Conservation (phyloP, 495 filamentous ascomycete species). For the Lasiosphaeris hirsuta region DNA sequence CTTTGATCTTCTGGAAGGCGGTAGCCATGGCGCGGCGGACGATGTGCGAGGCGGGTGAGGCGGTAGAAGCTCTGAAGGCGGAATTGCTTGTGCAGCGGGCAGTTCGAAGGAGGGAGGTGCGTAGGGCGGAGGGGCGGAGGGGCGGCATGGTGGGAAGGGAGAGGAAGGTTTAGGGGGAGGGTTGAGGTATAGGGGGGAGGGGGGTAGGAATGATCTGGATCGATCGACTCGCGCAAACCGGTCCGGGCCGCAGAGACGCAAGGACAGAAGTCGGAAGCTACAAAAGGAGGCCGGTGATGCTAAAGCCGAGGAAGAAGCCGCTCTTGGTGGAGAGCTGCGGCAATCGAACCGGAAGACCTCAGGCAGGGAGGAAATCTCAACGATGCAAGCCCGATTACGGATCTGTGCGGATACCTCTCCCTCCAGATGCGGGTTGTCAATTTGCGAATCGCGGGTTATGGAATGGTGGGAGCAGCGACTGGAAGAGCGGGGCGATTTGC, state of each 20-base stretch:
- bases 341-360: slow-evolving; percentile 12
- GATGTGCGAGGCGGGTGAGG: slow-evolving; percentile 25
- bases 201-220: slow-evolving; percentile 11
- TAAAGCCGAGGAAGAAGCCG: slow-evolving; percentile 25
- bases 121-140: slow-evolving; percentile 27
- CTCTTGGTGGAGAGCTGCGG: slow-evolving; percentile 21
- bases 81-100: slow-evolving; percentile 17
- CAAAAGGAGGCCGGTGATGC: slow-evolving; percentile 19
- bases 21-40: slow-evolving; percentile 40
- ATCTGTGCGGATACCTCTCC: not conserved
- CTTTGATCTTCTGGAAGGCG: slow-evolving; percentile 74
- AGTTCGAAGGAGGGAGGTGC: slow-evolving; percentile 27
- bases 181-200: slow-evolving; percentile 13
- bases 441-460: too few species aligned
- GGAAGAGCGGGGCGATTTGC: too few species aligned
- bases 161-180: slow-evolving; percentile 12
- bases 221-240: slow-evolving; percentile 17
- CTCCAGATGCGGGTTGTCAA: too few species aligned
- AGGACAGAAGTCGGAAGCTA: slow-evolving; percentile 5
- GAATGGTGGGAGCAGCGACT: too few species aligned
- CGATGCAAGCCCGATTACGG: slow-evolving; percentile 3
- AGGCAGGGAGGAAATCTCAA: slow-evolving; percentile 1
- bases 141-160: slow-evolving; percentile 27
- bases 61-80: slow-evolving; percentile 17
- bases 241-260: slow-evolving; percentile 17